Conservation (phyloP, 2,329 filamentous ascomycete genomes). For the Alternaria conjuncta region DNA sequence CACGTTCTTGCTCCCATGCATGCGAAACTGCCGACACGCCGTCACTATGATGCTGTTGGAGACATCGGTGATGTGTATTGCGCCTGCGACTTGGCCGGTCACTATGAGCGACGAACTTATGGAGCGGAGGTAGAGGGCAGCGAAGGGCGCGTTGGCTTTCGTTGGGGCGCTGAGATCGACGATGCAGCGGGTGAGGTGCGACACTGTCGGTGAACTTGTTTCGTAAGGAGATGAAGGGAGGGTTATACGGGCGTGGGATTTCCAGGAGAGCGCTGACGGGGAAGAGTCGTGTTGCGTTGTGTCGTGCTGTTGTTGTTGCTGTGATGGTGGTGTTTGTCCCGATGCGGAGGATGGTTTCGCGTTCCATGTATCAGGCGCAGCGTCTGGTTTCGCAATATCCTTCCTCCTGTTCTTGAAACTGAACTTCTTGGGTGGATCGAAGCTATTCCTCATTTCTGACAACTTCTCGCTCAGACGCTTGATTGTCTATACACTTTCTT, state of each 20-base stretch:
- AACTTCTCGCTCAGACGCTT: constrained; percentile 82
- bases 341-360: neutral
- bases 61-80: constrained; percentile 81
- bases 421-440: constrained; percentile 78
- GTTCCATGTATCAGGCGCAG: neutral
- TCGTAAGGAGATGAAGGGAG: constrained; percentile 74
- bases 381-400: constrained; percentile 47
- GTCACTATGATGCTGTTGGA: constrained; percentile 76
- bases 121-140: constrained; percentile 72
- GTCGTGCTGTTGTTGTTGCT: constrained; percentile 35
- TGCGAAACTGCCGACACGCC: constrained; percentile 80
- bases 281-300: neutral
- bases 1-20: constrained; percentile 84
- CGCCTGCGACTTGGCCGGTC: constrained; percentile 77
- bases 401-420: constrained; percentile 73
- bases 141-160: constrained; percentile 60
- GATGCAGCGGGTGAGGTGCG: constrained; percentile 72
- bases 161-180: constrained; percentile 79
- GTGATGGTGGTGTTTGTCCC: constrained; percentile 42
- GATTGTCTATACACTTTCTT: constrained; percentile 67
- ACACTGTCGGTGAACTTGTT: constrained; percentile 75
- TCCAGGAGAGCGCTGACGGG: constrained; percentile 16
- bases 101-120: constrained; percentile 75
- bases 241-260: constrained; percentile 67
- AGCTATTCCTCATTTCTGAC: constrained; percentile 69